Conservation (phyloP, 345 rosid genomes). For the Kandelia obovata region DNA sequence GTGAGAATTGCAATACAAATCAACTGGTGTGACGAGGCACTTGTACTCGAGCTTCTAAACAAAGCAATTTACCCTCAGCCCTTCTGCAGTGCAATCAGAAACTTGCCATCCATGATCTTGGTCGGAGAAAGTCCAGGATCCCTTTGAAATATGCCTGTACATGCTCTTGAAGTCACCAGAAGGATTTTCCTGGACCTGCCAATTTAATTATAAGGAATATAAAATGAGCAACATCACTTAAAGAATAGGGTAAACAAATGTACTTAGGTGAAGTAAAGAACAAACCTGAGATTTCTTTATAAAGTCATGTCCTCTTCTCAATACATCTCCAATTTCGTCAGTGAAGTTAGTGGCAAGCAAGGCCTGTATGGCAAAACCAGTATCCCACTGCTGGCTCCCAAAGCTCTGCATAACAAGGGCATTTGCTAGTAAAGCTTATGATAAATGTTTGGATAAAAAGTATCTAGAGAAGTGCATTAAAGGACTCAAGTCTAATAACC, state of each 20-base stretch:
- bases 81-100: constrained; percentile 67
- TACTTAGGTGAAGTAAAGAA: not conserved
- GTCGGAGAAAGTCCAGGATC: constrained; percentile 63
- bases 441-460: not conserved
- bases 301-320: constrained; percentile 69
- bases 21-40: not conserved
- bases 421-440: too few relatives aligned
- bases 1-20: not conserved
- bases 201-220: constrained; percentile 7
- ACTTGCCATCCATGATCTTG: constrained; percentile 74
- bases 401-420: constrained; percentile 43
- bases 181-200: constrained; percentile 56
- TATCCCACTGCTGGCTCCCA: constrained; percentile 83
- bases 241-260: not conserved
- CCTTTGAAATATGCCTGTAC: constrained; percentile 56
- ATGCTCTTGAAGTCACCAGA: constrained; percentile 48
- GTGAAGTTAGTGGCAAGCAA: constrained; percentile 54
- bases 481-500: constrained; percentile 20
- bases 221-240: not conserved
- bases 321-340: constrained; percentile 50
- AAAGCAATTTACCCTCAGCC: constrained; percentile 37
- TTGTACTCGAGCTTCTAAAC: not conserved
- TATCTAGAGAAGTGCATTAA: not conserved
- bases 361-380: constrained; percentile 71
- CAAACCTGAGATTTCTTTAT: constrained; percentile 72